phyloP scores from a whole-genome alignment of 768 basidiomycete genomes.

The Amanita subjunquillea region DNA sequence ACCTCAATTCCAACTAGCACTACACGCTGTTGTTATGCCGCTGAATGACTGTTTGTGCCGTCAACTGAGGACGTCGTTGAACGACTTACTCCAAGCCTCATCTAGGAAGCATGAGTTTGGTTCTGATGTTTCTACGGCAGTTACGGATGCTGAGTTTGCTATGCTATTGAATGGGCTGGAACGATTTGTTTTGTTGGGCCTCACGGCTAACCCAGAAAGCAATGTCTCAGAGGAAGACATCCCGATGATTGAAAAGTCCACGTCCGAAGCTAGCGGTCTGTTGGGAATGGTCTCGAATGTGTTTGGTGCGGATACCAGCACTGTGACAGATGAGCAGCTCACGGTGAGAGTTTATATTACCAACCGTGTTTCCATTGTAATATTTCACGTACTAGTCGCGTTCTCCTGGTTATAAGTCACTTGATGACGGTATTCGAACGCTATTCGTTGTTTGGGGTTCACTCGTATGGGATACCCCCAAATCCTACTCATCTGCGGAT shows the following conservation, averaged over 20 bases:
- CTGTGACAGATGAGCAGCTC: slow-evolving; percentile 41
- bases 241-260: slow-evolving; percentile 37
- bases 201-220: slow-evolving; percentile 46
- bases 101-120: slow-evolving; percentile 22
- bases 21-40: slow-evolving; percentile 58
- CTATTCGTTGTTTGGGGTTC: slow-evolving; percentile 69
- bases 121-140: slow-evolving; percentile 34
- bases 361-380: background rate
- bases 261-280: slow-evolving; percentile 50
- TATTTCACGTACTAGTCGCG: slow-evolving; percentile 36
- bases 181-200: slow-evolving; percentile 63
- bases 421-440: slow-evolving; percentile 75
- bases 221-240: slow-evolving; percentile 48
- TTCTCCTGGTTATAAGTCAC: slow-evolving; percentile 64
- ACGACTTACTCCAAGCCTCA: slow-evolving; percentile 40
- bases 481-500: slow-evolving; percentile 42
- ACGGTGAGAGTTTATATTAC: slow-evolving; percentile 25
- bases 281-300: slow-evolving; percentile 89
- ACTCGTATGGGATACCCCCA: slow-evolving; percentile 37
- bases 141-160: slow-evolving; percentile 74
- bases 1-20: slow-evolving; percentile 69
- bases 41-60: slow-evolving; percentile 73
- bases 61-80: slow-evolving; percentile 49
- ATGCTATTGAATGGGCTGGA: slow-evolving; percentile 83
- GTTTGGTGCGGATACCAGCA: slow-evolving; percentile 62